Evolutionary conservation across 225 moss, liverwort and hornwort genomes (phyloP).

Genomic region (Straminergon stramineum): DNA sequence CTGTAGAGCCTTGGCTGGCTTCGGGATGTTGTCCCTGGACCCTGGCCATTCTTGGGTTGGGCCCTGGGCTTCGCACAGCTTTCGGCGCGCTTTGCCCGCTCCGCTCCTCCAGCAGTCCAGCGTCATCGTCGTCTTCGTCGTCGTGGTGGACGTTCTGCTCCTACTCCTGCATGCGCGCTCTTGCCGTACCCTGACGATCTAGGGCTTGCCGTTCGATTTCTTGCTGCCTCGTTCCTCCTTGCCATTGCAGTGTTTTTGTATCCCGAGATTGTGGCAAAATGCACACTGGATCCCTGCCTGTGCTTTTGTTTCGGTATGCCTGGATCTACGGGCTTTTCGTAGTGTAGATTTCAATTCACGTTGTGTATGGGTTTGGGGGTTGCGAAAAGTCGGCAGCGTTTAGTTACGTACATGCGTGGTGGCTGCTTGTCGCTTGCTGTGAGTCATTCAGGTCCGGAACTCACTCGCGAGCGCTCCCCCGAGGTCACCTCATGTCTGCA

Average conservation of each 20-base stretch:
- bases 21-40: neutral
- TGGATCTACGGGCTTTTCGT: neutral
- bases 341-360: neutral
- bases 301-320: neutral
- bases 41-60: neutral
- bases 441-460: conserved; percentile 6
- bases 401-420: conserved; percentile 11
- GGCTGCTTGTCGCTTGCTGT: conserved; percentile 9
- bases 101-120: neutral
- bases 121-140: neutral
- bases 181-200: neutral
- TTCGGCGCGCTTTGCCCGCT: conserved; percentile 19
- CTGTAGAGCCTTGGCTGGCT: neutral
- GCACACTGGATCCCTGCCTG: neutral
- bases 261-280: neutral
- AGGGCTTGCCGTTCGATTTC: neutral
- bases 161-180: neutral
- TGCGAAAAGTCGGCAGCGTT: neutral
- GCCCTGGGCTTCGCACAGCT: neutral
- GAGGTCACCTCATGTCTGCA: conserved; percentile 47
- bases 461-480: neutral
- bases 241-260: neutral
- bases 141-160: neutral
- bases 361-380: neutral
- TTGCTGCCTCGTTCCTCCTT: neutral